Base-by-base conservation (phyloP, 306 rosid species). In the Castanea crenata region DNA sequence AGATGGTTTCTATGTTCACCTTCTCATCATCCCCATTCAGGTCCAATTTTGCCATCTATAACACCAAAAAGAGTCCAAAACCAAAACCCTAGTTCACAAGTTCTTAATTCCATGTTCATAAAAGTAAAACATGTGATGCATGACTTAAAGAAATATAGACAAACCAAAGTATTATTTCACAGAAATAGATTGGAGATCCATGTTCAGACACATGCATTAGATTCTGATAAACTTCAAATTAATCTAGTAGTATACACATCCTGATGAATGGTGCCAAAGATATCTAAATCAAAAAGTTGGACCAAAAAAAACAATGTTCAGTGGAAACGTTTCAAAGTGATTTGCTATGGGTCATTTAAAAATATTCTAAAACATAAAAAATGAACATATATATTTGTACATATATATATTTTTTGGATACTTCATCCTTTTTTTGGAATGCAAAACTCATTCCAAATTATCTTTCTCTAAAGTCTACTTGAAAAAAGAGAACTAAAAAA, bases 41-140 rank as follows among this genome's bases (percentile, higher is more conserved):
- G 88, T 95, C 99, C 94, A 95, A 76, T 89, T 90, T 95, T 78
- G 94, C 91, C 99, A 95, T 95, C 99, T 95, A 76, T 76, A 69
- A 78, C 31, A 79, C 31, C 81, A 83, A 76, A 64, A 73, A 73
- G 6, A 59, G 16, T 13, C 54, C 14, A 80, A 59, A 67, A 52
- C 49, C 74, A 78, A 69, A 54, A 65, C 49, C 70, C 38, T 46
- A 63, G 14, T 35, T 59, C 65, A 56, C 61, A 44, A 5, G 20
- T 8, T 35, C 49, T 19, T 16, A 19, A 19, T 59, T 59, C 16
- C 61, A 44, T 8, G 15, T 19, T 35, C 25, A 35, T 65, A 4
- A 19, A 9, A 20, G 32, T 6, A 72, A 73, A 67, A 67, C 1
- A 4, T 32, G 29, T 18, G 73, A 5, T 32, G 68, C 69, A 54